Conservation (phyloP, 2,329 filamentous ascomycete genomes). For the Fusarium sp. region DNA sequence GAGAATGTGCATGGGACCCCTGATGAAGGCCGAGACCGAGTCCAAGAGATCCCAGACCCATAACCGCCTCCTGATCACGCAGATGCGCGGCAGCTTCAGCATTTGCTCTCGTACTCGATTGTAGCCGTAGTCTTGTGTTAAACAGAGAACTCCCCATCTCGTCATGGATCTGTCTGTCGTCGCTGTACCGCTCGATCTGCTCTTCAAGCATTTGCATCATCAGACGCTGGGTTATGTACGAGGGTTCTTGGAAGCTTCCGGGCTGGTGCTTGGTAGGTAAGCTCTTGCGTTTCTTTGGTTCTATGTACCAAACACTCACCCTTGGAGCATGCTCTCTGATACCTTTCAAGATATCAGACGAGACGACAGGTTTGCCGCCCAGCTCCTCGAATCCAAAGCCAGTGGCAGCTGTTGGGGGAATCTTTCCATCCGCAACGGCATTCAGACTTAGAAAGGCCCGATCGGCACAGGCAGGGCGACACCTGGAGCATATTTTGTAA, state of each 20-base stretch:
- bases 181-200: conserved; percentile 43
- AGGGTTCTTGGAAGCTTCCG: conserved; percentile 18
- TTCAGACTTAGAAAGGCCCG: conserved; percentile 67
- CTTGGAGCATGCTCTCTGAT: conserved; percentile 59
- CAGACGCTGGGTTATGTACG: conserved; percentile 30
- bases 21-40: too few species aligned
- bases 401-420: conserved; percentile 64
- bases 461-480: conserved; percentile 61
- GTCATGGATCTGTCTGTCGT: neutral
- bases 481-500: conserved; percentile 66
- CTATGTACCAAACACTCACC: conserved; percentile 48
- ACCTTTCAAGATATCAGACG: conserved; percentile 57
- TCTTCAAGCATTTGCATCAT: conserved; percentile 50
- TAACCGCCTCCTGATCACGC: too few species aligned
- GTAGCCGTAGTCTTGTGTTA: neutral
- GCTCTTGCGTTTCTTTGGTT: neutral
- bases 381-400: conserved; percentile 68
- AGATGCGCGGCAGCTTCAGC: too few species aligned
- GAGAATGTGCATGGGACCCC: neutral
- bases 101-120: neutral
- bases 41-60: too few species aligned
- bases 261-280: conserved; percentile 20
- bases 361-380: conserved; percentile 60
- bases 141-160: neutral
- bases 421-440: conserved; percentile 64